These are phyloP conservation scores for Penicillium sp. DNA, from an alignment of 2,329 filamentous ascomycete genomes.

Conservation along the genomic window DNA sequence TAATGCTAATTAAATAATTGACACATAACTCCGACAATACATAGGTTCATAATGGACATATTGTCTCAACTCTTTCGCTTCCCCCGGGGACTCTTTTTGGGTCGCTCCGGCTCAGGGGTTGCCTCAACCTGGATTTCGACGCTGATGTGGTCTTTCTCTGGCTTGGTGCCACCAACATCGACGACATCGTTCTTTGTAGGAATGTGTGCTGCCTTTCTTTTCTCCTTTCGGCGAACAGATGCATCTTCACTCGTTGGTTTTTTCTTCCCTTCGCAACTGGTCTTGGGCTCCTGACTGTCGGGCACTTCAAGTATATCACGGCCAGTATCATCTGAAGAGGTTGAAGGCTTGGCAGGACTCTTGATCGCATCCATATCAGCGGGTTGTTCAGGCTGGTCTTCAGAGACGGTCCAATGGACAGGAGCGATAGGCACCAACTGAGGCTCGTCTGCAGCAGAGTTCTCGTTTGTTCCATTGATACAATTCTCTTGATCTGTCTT, in stretches of 20 bases:
- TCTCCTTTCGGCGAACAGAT: no score
- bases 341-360: not conserved
- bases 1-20: not conserved
- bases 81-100: not conserved
- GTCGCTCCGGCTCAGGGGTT: constrained; percentile 20
- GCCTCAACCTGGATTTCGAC: constrained; percentile 23
- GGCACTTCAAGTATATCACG: constrained; percentile 28
- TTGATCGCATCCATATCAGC: not conserved
- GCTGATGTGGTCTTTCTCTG: not conserved
- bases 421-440: constrained; percentile 6
- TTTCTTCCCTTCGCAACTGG: not conserved
- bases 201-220: not conserved
- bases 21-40: not conserved
- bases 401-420: not conserved
- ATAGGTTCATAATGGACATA: not conserved
- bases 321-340: not conserved
- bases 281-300: constrained; percentile 29
- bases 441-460: constrained; percentile 3
- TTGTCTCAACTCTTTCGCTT: not conserved
- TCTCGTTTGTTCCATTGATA: not conserved
- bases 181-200: not conserved
- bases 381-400: not conserved
- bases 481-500: not conserved
- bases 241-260: no score
- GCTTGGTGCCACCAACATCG: not conserved